A percentile compares a stretch with the other conserved stretches of the same genome.
Conservation (phyloP, 23 red algal species). For the Gracilariopsis chorda region DNA sequence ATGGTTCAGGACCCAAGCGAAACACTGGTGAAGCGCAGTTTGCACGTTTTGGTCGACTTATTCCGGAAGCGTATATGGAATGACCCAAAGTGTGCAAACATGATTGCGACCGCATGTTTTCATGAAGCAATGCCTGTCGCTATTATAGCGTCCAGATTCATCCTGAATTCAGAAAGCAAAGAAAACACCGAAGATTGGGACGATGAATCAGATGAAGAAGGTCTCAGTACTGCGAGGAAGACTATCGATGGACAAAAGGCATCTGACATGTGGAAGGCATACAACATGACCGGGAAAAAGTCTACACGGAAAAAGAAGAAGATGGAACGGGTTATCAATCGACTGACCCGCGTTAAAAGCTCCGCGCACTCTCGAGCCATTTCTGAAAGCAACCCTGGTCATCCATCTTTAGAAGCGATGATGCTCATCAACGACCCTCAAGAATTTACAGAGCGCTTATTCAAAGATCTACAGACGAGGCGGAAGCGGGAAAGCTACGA, state of each 20-base stretch:
- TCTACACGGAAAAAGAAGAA: slow-evolving; percentile 58
- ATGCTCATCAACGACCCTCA: slow-evolving; percentile 82
- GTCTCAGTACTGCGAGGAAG: not conserved
- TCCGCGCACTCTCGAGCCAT: not conserved
- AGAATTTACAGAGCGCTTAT: slow-evolving; percentile 80
- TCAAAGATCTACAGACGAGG: slow-evolving; percentile 65
- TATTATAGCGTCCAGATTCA: slow-evolving; percentile 72
- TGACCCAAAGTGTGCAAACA: slow-evolving; percentile 78
- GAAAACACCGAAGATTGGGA: not conserved
- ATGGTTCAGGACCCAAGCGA: slow-evolving; percentile 60
- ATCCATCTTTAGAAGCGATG: slow-evolving; percentile 48
- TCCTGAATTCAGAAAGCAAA: slow-evolving; percentile 74
- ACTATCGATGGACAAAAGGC: slow-evolving; percentile 37
- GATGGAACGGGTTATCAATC: slow-evolving; percentile 56
- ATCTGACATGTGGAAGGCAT: slow-evolving; percentile 49
- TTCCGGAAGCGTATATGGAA: slow-evolving; percentile 82
- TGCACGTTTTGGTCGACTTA: slow-evolving; percentile 64
- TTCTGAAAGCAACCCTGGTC: slow-evolving; percentile 9
- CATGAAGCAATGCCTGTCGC: slow-evolving; percentile 63
- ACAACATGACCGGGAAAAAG: slow-evolving; percentile 48
- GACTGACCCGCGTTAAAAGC: slow-evolving; percentile 33
- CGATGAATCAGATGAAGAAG: slow-evolving; percentile 52
- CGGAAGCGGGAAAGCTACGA: slow-evolving; percentile 65
- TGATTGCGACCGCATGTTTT: slow-evolving; percentile 78
- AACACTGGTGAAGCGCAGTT: slow-evolving; percentile 66